These are phyloP conservation scores for Candida qinlingensis DNA, from an alignment of 805 yeast species.

Conservation along the genomic window DNA sequence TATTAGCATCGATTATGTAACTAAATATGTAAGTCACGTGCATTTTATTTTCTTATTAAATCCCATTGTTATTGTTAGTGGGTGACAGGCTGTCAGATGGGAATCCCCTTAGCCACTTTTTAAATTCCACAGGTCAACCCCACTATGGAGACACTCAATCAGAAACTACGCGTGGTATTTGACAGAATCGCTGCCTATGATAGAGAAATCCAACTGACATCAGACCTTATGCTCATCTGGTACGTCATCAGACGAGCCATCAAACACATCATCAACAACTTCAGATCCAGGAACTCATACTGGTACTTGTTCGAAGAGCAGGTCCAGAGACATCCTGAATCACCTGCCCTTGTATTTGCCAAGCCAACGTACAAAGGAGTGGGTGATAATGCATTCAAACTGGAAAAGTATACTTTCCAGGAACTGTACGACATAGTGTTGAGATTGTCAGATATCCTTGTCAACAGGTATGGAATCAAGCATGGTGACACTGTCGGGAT, in stretches of 20 bases:
- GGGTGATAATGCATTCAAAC: slow-evolving; percentile 50
- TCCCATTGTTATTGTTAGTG: too few species aligned
- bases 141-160: too few species aligned
- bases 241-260: slow-evolving; percentile 19
- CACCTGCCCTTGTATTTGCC: slow-evolving; percentile 56
- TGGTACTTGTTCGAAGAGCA: slow-evolving; percentile 67
- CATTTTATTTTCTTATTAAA: too few species aligned
- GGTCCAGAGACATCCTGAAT: slow-evolving; percentile 44
- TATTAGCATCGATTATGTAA: too few species aligned
- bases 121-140: background rate
- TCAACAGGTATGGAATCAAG: slow-evolving; percentile 55
- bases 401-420: slow-evolving; percentile 63
- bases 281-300: slow-evolving; percentile 32
- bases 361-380: slow-evolving; percentile 29
- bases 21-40: too few species aligned
- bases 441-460: slow-evolving; percentile 60
- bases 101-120: too few species aligned
- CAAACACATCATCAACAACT: slow-evolving; percentile 9
- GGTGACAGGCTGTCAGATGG: too few species aligned
- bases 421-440: slow-evolving; percentile 65
- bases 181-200: background rate
- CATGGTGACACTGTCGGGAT: slow-evolving; percentile 68
- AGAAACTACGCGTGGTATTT: background rate
- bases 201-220: slow-evolving; percentile 7
- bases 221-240: slow-evolving; percentile 16